These are phyloP conservation scores for Bondarzewia mesenterica DNA, from an alignment of 1,284 basidiomycete genomes.

Conservation along the genomic window DNA sequence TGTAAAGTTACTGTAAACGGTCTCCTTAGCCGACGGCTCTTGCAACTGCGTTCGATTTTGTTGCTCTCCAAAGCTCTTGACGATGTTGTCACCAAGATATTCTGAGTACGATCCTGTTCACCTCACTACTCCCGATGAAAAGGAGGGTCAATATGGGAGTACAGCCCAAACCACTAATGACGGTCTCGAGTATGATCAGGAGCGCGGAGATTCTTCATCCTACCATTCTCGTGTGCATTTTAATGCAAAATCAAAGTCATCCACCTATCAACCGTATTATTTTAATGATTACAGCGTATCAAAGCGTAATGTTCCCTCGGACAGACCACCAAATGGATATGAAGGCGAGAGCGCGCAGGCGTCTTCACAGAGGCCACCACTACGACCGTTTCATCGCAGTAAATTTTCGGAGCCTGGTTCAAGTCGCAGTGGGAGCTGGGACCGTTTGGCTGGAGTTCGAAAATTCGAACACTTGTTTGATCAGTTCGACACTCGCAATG, in stretches of 20 bases:
- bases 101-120: constrained; percentile 1
- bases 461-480: constrained; percentile 51
- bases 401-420: not conserved
- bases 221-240: not conserved
- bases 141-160: not conserved
- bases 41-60: too few relatives aligned
- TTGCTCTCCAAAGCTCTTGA: too few relatives aligned
- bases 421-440: constrained; percentile 33
- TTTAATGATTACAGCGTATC: too few relatives aligned
- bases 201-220: not conserved
- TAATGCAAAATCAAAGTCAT: too few relatives aligned
- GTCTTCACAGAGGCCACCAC: not conserved
- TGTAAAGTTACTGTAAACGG: too few relatives aligned
- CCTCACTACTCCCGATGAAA: constrained; percentile 1
- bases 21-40: too few relatives aligned
- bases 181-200: not conserved
- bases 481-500: constrained; percentile 50
- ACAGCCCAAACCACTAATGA: not conserved
- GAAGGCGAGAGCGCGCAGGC: not conserved
- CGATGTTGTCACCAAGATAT: constrained; percentile 4
- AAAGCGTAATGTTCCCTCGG: not conserved
- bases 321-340: not conserved
- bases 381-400: not conserved
- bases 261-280: too few relatives aligned
- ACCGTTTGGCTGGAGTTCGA: constrained; percentile 41